Percentiles rank a stretch among this genome's conserved stretches.
Evolutionary conservation across 164 flowering plant species (phyloP).

Genomic region (Amborella trichopoda): DNA sequence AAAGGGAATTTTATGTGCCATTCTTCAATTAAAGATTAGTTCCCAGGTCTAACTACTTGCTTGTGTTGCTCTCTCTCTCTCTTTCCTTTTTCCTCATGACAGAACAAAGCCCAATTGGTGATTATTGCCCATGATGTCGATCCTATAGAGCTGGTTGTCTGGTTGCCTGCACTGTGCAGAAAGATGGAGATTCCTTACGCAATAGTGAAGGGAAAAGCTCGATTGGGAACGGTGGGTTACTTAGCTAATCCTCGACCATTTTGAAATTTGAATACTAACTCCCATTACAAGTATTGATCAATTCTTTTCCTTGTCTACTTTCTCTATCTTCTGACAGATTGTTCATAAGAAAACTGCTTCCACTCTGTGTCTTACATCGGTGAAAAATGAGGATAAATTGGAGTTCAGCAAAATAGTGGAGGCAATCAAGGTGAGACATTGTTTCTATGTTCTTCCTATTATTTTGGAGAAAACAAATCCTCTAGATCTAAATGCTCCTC

Average conservation of each 20-base stretch:
- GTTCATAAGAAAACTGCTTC: conserved; percentile 37
- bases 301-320: background rate
- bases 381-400: conserved; percentile 79
- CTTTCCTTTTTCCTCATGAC: conserved; percentile 1
- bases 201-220: conserved; percentile 77
- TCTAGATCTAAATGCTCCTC: too few relatives aligned
- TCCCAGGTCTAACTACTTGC: background rate
- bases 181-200: conserved; percentile 83
- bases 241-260: background rate
- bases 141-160: conserved; percentile 77
- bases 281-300: background rate
- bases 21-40: background rate
- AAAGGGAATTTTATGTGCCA: background rate
- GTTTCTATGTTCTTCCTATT: too few relatives aligned
- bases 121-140: conserved; percentile 84
- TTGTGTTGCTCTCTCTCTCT: background rate
- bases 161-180: conserved; percentile 81
- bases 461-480: too few relatives aligned
- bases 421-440: conserved; percentile 77
- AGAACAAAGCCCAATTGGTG: conserved; percentile 81
- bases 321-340: conserved; percentile 5
- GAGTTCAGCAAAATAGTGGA: conserved; percentile 76
- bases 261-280: background rate
- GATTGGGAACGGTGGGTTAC: conserved; percentile 49
- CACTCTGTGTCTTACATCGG: conserved; percentile 60